Evolutionary conservation across 208 protist genomes (phyloP).

Genomic region (Crithidia fasciculata): DNA sequence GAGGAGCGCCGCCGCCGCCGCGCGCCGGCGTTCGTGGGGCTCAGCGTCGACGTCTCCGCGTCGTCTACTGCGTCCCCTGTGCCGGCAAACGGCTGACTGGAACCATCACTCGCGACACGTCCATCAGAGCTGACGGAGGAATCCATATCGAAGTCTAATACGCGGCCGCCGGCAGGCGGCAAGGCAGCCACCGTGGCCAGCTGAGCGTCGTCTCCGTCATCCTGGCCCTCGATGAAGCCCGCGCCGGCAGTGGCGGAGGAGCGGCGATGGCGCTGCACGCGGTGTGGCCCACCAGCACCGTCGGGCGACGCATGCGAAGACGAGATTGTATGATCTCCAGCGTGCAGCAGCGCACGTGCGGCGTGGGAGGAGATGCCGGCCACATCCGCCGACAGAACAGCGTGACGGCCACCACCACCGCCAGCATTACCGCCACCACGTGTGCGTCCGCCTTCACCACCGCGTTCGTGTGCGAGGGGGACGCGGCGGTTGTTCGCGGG

Average conservation of each 20-base stretch:
- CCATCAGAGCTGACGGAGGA: slow-evolving; percentile 10
- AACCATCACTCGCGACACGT: not conserved
- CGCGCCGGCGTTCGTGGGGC: not conserved
- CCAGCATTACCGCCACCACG: not conserved
- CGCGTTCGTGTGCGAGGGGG: slow-evolving; percentile 14
- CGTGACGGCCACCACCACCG: not conserved
- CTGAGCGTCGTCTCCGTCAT: slow-evolving; percentile 12
- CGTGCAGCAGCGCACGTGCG: slow-evolving; percentile 25
- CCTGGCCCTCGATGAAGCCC: slow-evolving; percentile 29
- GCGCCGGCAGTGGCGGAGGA: slow-evolving; percentile 20
- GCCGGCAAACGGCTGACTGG: not conserved
- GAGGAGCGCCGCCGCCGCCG: slow-evolving; percentile 5
- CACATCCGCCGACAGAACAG: slow-evolving; percentile 7
- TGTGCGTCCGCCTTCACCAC: not conserved
- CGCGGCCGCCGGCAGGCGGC: slow-evolving; percentile 26
- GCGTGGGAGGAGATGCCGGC: slow-evolving; percentile 28
- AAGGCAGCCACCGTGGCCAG: slow-evolving; percentile 22
- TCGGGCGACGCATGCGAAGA: not conserved
- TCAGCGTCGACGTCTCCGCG: not conserved
- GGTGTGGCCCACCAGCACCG: not conserved
- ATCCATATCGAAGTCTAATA: slow-evolving; percentile 22
- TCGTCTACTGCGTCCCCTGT: not conserved
- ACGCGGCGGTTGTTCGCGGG: slow-evolving; percentile 53
- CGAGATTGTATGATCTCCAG: not conserved
- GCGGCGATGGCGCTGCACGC: not conserved